Conservation (phyloP, 352 stramenopile genomes). For the Peronosclerospora sorghi region DNA sequence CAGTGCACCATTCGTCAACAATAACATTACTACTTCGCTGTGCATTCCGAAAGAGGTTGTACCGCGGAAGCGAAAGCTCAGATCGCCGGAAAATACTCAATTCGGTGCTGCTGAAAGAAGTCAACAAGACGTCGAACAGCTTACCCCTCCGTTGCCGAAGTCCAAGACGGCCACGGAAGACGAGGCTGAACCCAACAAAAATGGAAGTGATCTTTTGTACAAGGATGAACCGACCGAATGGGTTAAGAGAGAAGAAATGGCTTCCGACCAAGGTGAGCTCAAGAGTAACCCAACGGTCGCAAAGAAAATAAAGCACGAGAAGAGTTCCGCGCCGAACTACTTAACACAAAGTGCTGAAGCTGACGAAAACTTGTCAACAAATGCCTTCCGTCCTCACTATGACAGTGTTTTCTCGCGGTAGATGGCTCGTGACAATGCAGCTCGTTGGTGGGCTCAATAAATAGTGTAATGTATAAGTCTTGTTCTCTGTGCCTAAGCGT, state of each 20-base stretch:
- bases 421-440: background rate
- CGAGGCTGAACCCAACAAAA: no score
- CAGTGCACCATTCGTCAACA: conserved; percentile 33
- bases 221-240: no score
- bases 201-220: no score
- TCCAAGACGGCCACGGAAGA: no score
- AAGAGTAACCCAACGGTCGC: no score
- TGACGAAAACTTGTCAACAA: conserved; percentile 8
- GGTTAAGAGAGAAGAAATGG: no score
- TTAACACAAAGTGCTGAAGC: conserved; percentile 3
- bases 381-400: conserved; percentile 41
- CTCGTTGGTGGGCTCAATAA: background rate
- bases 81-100: conserved; percentile 11
- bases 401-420: conserved; percentile 60
- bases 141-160: background rate
- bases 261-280: no score
- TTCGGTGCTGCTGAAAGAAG: background rate
- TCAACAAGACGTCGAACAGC: conserved; percentile 3
- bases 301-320: no score
- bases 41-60: conserved; percentile 27
- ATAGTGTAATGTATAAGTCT: no score
- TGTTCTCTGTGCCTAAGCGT: no score
- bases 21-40: conserved; percentile 45
- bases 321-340: no score
- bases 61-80: conserved; percentile 43